Conservation (phyloP, 768 basidiomycete genomes). For the Suillus alpinus region DNA sequence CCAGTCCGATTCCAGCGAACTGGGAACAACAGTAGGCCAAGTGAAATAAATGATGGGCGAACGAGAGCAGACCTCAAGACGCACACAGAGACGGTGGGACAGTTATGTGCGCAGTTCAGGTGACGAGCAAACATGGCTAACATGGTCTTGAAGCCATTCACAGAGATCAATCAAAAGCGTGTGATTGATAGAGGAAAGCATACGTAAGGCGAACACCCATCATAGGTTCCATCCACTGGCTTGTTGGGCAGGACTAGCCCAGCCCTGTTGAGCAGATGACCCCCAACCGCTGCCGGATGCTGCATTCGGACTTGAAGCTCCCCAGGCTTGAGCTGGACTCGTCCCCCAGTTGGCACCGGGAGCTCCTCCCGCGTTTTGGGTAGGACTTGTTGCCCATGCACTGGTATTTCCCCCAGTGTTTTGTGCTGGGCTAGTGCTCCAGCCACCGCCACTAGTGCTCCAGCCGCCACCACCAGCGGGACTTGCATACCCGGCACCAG, state of each 20-base stretch:
- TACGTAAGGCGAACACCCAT: not conserved
- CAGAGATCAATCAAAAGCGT: not conserved
- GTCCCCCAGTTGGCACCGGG: constrained; percentile 29
- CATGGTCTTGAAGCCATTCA: not conserved
- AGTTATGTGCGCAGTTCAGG: not conserved
- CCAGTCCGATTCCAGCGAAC: not conserved
- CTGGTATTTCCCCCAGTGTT: constrained; percentile 17
- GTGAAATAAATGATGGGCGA: not conserved
- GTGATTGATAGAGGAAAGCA: not conserved
- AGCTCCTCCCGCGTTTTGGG: constrained; percentile 23
- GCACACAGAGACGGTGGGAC: not conserved
- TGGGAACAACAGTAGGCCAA: not conserved
- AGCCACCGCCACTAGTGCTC: constrained; percentile 18
- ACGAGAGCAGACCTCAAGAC: not conserved
- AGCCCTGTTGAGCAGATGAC: constrained; percentile 36
- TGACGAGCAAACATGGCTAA: not conserved
- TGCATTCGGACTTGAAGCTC: constrained; percentile 31
- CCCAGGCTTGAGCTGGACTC: constrained; percentile 37
- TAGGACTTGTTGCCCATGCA: constrained; percentile 24
- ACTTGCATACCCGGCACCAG: constrained; percentile 31
- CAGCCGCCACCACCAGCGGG: constrained; percentile 18
- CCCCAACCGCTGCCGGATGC: constrained; percentile 24
- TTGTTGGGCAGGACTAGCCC: constrained; percentile 48
- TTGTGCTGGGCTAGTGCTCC: constrained; percentile 29
- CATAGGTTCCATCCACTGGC: constrained; percentile 54